Evolutionary conservation across 805 yeast genomes (phyloP).

Genomic region (Kluyveromyces lactis): DNA sequence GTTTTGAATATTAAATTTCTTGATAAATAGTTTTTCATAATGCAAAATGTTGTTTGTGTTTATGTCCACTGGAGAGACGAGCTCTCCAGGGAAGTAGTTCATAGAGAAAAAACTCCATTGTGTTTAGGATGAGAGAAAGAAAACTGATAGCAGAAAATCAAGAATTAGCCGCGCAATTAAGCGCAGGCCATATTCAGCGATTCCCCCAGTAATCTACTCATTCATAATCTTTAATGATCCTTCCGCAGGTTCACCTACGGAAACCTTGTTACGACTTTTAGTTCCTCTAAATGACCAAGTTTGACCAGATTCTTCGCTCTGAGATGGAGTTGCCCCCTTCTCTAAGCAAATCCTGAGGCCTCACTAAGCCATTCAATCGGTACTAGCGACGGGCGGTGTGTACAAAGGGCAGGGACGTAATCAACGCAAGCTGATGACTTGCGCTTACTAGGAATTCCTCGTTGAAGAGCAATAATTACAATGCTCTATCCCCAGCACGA

Average conservation of each 20-base stretch:
- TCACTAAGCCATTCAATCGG: conserved; percentile 39
- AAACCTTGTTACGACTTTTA: conserved; percentile 38
- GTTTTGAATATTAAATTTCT: no score
- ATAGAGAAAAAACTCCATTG: no score
- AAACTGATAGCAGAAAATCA: no score
- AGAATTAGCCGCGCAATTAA: no score
- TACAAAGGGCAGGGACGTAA: conserved; percentile 40
- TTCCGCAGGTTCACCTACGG: conserved; percentile 35
- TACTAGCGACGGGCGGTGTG: conserved; percentile 38
- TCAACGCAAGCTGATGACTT: conserved; percentile 39
- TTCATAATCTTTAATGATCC: no score
- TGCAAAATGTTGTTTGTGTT: no score
- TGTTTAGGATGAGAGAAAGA: no score
- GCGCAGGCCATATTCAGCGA: no score
- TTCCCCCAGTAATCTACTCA: no score
- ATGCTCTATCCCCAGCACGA: conserved; percentile 32
- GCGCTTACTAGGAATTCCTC: conserved; percentile 41
- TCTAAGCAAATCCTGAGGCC: conserved; percentile 33
- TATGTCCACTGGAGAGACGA: no score
- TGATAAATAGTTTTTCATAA: no score
- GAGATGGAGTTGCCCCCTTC: conserved; percentile 32
- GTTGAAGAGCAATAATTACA: conserved; percentile 39
- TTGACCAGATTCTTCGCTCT: conserved; percentile 33
- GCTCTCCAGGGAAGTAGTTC: no score
- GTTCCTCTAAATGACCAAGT: conserved; percentile 40